Evolutionary conservation across 2,329 filamentous ascomycete genomes (phyloP), one percentile per base, ranked within the genome.

Genomic region (Ophiostoma quercus): DNA sequence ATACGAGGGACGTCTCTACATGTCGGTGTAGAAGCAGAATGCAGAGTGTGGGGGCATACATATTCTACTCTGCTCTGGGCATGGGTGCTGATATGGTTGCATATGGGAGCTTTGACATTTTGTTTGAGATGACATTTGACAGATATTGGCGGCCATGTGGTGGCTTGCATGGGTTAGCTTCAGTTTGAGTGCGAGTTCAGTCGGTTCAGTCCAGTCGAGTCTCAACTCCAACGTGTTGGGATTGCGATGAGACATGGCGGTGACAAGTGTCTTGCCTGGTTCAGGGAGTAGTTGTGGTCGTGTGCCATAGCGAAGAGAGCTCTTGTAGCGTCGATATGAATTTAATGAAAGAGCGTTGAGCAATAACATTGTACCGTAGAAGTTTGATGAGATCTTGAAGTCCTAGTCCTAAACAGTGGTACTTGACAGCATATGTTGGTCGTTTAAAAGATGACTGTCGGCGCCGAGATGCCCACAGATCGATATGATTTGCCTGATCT

Each of bases 1-100:
- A 2, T 80, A 78, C 77, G 79, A 80, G 71, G 78, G 76, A 0
- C 75, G 77, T 29, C 54, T 80, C 16, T 79, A 80, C 68, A 51
- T 78, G 71, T 67, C 70, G 41, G 65, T 66, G 37, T 66, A 47
- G 16, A 47, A 34, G 34, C 39, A 14, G 39, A 12, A 12, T 41
- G 43, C 19, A n/a, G 43, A 47, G 32, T 62, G 22, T 41, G 16
- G 43, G 43, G 16, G 43, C 43, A n/a, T 41, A 41, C 39, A 3
- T 41, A 41, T 41, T 47, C 4, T 47, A 19, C n/a, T 57, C 34
- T 29, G 25, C 34, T 34, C 34, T 34, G 34, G 1, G 25, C 51
- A 22, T 25, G n/a, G 51, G 51, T 57, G 51, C 22, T 25, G n/a
- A 25, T 57, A 22, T 57, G 9, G n/a, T 12, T 57, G n/a, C 22